Conservation (phyloP, 2,329 filamentous ascomycete species). For the Lasiodiplodia hormozganensis region DNA sequence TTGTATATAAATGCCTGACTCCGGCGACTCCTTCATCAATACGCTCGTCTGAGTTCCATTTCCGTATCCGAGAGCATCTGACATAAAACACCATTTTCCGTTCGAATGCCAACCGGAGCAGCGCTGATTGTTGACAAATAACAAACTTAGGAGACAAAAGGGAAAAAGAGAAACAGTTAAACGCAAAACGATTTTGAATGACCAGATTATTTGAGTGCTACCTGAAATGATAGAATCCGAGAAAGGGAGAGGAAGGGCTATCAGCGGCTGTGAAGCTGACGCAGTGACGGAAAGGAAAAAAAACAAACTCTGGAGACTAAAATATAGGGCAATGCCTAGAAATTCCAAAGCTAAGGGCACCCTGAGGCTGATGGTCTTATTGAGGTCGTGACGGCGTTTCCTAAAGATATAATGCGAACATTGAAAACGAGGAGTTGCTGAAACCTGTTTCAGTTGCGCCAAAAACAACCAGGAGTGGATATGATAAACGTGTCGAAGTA, state of each 20-base stretch:
- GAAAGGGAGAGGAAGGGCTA: constrained; percentile 11
- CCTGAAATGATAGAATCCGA: constrained; percentile 21
- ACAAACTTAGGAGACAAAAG: neutral
- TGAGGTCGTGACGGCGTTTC: constrained; percentile 28
- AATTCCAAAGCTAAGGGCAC: constrained; percentile 29
- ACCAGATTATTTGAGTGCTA: constrained; percentile 14
- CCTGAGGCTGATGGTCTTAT: constrained; percentile 31
- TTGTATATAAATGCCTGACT: constrained; percentile 27
- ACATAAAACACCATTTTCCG: constrained; percentile 23
- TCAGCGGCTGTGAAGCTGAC: neutral
- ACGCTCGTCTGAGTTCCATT: constrained; percentile 25
- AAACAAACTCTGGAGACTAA: constrained; percentile 7
- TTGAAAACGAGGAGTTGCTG: constrained; percentile 6
- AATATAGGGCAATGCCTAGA: constrained; percentile 26
- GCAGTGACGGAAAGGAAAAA: neutral
- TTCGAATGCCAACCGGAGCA: constrained; percentile 26
- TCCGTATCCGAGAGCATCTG: constrained; percentile 19
- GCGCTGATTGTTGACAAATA: constrained; percentile 21
- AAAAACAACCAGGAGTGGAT: constrained; percentile 22
- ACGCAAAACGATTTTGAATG: constrained; percentile 5
- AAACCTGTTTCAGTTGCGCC: constrained; percentile 15
- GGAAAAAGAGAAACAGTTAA: neutral
- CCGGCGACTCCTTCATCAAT: constrained; percentile 23
- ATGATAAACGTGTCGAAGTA: constrained; percentile 22
- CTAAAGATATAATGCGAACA: constrained; percentile 29